These are phyloP conservation scores for Trichoderma sp. DNA, from an alignment of 2,329 filamentous ascomycete species.

Conservation along the genomic window DNA sequence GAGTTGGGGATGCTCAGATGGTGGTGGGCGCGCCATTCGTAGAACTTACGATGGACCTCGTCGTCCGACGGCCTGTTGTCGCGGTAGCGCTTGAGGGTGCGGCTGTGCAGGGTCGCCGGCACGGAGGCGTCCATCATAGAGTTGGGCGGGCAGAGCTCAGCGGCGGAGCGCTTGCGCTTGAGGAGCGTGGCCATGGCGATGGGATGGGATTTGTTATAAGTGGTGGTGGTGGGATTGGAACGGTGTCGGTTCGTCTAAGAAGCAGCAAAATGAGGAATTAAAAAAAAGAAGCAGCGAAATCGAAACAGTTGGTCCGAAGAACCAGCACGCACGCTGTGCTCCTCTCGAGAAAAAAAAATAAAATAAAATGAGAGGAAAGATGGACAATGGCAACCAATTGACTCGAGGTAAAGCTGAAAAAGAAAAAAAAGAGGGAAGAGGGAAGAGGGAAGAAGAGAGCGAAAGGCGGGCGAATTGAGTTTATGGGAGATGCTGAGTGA, in stretches of 20 bases:
- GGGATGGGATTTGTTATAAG: too few relatives aligned
- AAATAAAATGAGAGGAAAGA: neutral
- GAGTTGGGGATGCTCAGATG: slow-evolving; percentile 27
- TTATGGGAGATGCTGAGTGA: neutral
- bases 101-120: slow-evolving; percentile 52
- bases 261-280: neutral
- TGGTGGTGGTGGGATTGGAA: neutral
- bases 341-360: neutral
- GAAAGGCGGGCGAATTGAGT: slow-evolving; percentile 16
- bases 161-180: slow-evolving; percentile 66
- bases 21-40: slow-evolving; percentile 27
- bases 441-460: neutral
- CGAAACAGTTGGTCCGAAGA: neutral
- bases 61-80: slow-evolving; percentile 59
- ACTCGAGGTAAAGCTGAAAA: neutral
- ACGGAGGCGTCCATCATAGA: slow-evolving; percentile 39
- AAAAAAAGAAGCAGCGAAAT: neutral
- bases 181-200: slow-evolving; percentile 47
- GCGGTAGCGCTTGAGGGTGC: slow-evolving; percentile 63
- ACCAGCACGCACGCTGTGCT: neutral
- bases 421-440: too few relatives aligned
- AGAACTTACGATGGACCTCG: slow-evolving; percentile 55
- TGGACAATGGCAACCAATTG: neutral
- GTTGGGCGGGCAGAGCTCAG: slow-evolving; percentile 53
- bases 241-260: neutral